These are phyloP conservation scores for Mortierella sp. DNA, from an alignment of 371 early-diverging fungal genomes.

Conservation along the genomic window DNA sequence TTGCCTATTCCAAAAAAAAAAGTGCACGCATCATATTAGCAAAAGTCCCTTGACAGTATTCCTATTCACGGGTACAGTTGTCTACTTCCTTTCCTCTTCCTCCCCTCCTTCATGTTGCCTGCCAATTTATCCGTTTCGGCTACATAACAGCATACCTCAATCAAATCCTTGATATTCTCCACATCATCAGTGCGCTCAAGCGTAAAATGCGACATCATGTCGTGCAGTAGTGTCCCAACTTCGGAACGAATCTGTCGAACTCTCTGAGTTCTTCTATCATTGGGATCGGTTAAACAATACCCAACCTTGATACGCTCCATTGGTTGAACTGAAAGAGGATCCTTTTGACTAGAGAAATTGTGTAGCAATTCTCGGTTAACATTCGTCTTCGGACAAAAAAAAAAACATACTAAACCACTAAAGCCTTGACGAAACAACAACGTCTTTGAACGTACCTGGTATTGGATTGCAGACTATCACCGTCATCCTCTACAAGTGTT, in stretches of 20 bases:
- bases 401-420: background rate
- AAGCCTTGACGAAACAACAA: conserved; percentile 2
- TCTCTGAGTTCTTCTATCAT: conserved; percentile 59
- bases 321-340: conserved; percentile 46
- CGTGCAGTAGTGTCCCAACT: conserved; percentile 65
- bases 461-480: conserved; percentile 54
- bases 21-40: background rate
- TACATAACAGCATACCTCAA: conserved; percentile 57
- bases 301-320: conserved; percentile 60
- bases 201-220: conserved; percentile 62
- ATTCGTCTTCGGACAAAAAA: background rate
- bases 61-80: background rate
- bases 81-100: too few species aligned
- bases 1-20: conserved; percentile 42
- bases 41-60: background rate
- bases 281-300: conserved; percentile 67
- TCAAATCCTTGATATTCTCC: conserved; percentile 74
- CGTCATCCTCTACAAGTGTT: conserved; percentile 63
- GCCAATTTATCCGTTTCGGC: too few species aligned
- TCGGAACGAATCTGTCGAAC: conserved; percentile 60
- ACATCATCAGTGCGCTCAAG: conserved; percentile 77
- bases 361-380: background rate
- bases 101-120: too few species aligned
- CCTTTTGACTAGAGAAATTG: conserved; percentile 43
- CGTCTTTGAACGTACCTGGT: conserved; percentile 29